A percentile compares a stretch with the other conserved stretches of the same genome.
Evolutionary conservation across 176 grass and related monocot genomes (phyloP).

Genomic region (Pontederia crassipes): DNA sequence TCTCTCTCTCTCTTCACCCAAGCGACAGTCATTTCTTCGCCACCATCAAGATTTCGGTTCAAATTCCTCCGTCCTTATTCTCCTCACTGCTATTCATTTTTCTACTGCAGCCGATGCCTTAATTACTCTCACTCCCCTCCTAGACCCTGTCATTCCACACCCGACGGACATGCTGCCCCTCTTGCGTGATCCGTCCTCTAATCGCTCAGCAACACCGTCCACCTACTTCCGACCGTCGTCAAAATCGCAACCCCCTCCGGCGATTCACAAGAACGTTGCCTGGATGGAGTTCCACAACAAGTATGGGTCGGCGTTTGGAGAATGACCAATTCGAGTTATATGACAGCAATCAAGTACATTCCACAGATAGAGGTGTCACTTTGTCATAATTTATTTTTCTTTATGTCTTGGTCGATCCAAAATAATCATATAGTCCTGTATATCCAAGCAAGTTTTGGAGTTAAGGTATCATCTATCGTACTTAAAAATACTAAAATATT

Average conservation of each 20-base stretch:
- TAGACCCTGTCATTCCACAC: background rate
- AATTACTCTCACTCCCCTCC: background rate
- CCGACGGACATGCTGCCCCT: slow-evolving; percentile 30
- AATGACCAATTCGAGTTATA: slow-evolving; percentile 62
- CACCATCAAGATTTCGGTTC: no score
- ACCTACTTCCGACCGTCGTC: slow-evolving; percentile 77
- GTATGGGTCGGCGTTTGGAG: slow-evolving; percentile 8
- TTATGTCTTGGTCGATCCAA: slow-evolving; percentile 6
- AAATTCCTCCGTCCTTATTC: no score
- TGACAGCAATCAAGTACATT: slow-evolving; percentile 95
- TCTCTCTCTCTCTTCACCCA: no score
- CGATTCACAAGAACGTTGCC: slow-evolving; percentile 46
- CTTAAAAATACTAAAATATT: no score
- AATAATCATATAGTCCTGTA: background rate
- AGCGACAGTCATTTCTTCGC: no score
- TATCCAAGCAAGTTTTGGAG: background rate
- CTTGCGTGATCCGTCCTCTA: slow-evolving; percentile 39
- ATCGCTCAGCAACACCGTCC: slow-evolving; percentile 38
- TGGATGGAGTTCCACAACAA: slow-evolving; percentile 30
- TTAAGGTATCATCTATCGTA: no score
- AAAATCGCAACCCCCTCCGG: slow-evolving; percentile 31
- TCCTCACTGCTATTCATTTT: no score
- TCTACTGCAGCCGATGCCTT: no score
- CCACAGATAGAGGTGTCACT: slow-evolving; percentile 55
- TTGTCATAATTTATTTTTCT: background rate